Evolutionary conservation across 2,329 filamentous ascomycete species (phyloP).

Genomic region (Drechslera avenae): DNA sequence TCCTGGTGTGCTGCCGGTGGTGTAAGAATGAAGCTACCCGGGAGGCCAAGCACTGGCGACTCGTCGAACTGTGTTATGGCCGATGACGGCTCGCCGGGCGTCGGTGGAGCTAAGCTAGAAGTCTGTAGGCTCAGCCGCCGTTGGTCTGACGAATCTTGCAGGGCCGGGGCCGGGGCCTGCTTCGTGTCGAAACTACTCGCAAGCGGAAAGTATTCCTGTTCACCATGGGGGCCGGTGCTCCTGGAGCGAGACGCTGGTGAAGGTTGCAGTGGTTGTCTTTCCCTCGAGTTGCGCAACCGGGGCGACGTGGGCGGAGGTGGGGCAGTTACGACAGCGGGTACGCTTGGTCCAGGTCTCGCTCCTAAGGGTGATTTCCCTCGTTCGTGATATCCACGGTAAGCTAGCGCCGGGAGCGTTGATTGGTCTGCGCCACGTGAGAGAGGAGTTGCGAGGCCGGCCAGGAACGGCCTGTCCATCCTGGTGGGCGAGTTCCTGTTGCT

Average conservation of each 20-base stretch:
- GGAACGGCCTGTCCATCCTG: constrained; percentile 25
- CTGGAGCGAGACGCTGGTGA: constrained; percentile 29
- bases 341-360: constrained; percentile 28
- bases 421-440: constrained; percentile 20
- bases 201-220: constrained; percentile 34
- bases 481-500: constrained; percentile 39
- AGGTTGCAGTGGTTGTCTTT: constrained; percentile 36
- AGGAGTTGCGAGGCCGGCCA: constrained; percentile 9
- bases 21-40: constrained; percentile 62
- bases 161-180: constrained; percentile 12
- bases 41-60: constrained; percentile 70
- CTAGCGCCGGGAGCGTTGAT: constrained; percentile 32
- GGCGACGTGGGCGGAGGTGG: constrained; percentile 40
- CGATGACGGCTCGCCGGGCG: constrained; percentile 40
- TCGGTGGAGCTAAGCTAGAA: constrained; percentile 31
- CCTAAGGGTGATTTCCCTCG: constrained; percentile 38
- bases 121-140: constrained; percentile 38
- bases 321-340: constrained; percentile 39
- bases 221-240: constrained; percentile 27
- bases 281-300: constrained; percentile 43
- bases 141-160: constrained; percentile 10
- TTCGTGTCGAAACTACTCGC: constrained; percentile 16
- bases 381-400: constrained; percentile 42
- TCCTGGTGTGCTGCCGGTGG: constrained; percentile 31
- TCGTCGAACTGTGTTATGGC: constrained; percentile 57